Conservation (phyloP, 2,329 filamentous ascomycete species). For the Tetracladium maxilliforme region DNA sequence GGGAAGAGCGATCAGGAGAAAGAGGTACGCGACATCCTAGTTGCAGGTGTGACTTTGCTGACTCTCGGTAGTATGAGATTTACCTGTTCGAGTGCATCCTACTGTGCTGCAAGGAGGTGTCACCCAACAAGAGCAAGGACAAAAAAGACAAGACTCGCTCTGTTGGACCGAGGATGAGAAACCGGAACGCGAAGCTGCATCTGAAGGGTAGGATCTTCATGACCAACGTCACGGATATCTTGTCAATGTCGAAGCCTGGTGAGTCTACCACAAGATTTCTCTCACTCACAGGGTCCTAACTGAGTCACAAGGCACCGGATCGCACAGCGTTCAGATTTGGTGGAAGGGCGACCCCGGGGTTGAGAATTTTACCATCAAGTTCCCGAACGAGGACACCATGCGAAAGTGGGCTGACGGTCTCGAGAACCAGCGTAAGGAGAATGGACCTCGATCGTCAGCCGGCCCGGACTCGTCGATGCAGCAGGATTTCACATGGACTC, state of each 20-base stretch:
- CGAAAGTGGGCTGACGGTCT: conserved; percentile 80
- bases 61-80: conserved; percentile 65
- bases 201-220: conserved; percentile 97
- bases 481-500: conserved; percentile 72
- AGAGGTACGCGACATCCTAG: conserved; percentile 29
- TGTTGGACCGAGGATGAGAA: conserved; percentile 37
- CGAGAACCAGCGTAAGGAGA: conserved; percentile 58
- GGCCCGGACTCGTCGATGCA: conserved; percentile 14
- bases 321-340: conserved; percentile 92
- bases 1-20: conserved; percentile 81
- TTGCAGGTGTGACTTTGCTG: conserved; percentile 6
- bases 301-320: conserved; percentile 44
- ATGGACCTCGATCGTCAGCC: conserved; percentile 28
- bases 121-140: conserved; percentile 69
- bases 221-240: conserved; percentile 94
- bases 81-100: conserved; percentile 94
- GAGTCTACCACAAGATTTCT: conserved; percentile 17
- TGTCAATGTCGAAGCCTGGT: conserved; percentile 80
- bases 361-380: conserved; percentile 92
- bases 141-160: conserved; percentile 53
- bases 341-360: conserved; percentile 96
- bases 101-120: conserved; percentile 91
- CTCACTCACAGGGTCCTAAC: conserved; percentile 4
- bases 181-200: conserved; percentile 69
- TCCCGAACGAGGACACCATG: conserved; percentile 81